Percentiles rank a stretch among this genome's conserved stretches.
Evolutionary conservation across 2,329 filamentous ascomycete species (phyloP).

Genomic region (Fusarium compactum): DNA sequence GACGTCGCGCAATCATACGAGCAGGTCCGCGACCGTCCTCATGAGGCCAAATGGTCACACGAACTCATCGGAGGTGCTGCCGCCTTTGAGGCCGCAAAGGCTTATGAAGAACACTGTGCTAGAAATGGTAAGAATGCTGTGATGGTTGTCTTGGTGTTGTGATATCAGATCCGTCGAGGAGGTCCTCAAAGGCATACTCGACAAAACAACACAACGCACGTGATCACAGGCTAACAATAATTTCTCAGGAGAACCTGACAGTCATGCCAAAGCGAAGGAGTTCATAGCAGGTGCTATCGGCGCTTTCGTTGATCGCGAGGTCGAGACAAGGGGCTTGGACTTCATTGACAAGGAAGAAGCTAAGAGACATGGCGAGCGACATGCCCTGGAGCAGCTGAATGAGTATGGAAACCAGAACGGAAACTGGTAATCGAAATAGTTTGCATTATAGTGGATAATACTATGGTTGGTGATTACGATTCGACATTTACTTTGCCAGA

Average conservation of each 20-base stretch:
- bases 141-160: neutral
- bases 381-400: conserved; percentile 44
- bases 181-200: neutral
- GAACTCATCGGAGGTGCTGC: conserved; percentile 50
- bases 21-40: conserved; percentile 40
- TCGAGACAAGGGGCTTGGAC: conserved; percentile 50
- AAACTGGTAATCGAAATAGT: neutral
- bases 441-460: neutral
- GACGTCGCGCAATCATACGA: conserved; percentile 45
- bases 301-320: conserved; percentile 50
- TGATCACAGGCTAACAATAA: neutral
- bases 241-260: conserved; percentile 44
- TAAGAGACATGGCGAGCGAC: conserved; percentile 46
- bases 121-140: conserved; percentile 39
- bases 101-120: conserved; percentile 48
- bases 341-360: conserved; percentile 47
- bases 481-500: neutral
- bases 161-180: neutral
- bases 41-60: conserved; percentile 49
- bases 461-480: neutral
- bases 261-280: conserved; percentile 49
- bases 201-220: neutral
- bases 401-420: conserved; percentile 30
- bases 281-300: conserved; percentile 47
- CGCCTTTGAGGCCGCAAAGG: conserved; percentile 50